Conservation (phyloP, 164 flowering plant species). For the Platanus orientalis region DNA sequence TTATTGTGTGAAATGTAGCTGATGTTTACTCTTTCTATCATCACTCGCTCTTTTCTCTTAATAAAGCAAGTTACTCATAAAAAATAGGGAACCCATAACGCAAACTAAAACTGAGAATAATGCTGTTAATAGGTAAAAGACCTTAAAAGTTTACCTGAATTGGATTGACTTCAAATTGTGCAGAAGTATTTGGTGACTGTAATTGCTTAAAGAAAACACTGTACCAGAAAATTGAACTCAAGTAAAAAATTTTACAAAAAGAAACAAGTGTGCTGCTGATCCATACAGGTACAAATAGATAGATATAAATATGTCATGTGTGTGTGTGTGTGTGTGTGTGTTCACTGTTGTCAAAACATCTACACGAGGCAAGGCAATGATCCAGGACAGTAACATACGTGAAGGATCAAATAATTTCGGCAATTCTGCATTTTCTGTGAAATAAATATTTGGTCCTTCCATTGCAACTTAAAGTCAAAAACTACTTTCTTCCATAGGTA, state of each 20-base stretch:
- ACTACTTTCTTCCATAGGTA: background rate
- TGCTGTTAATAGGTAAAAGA: background rate
- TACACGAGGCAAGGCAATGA: no score
- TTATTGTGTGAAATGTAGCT: no score
- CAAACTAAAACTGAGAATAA: conserved; percentile 3
- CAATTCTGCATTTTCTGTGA: background rate
- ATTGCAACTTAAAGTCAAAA: background rate
- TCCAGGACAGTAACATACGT: no score
- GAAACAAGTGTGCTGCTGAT: background rate
- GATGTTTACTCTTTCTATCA: no score
- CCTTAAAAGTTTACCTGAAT: conserved; percentile 37
- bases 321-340: no score
- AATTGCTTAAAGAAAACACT: conserved; percentile 66
- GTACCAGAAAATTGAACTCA: conserved; percentile 18
- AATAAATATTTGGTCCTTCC: background rate
- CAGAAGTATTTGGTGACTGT: conserved; percentile 32
- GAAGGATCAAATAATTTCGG: background rate
- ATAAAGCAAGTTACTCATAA: no score
- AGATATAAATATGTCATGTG: no score
- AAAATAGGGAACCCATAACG: no score
- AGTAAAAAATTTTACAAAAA: background rate
- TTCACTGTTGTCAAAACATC: no score
- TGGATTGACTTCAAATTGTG: conserved; percentile 38
- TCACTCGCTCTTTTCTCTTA: no score
- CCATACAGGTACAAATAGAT: background rate